Base-by-base conservation (phyloP, 441 rosid genomes). In the Populus hybrid region DNA sequence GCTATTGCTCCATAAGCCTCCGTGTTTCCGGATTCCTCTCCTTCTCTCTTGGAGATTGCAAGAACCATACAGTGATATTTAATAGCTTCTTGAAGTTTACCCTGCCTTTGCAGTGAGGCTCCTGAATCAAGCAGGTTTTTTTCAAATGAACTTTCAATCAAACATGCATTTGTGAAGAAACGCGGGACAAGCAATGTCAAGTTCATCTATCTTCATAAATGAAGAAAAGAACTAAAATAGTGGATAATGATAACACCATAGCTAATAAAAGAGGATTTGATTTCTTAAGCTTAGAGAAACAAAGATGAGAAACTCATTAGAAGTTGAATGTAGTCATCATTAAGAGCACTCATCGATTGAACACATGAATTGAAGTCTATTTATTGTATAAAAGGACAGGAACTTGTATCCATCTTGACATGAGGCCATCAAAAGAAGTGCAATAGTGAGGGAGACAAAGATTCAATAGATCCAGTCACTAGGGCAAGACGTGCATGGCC, bases 1-100 rank as follows among this genome's bases (percentile, higher is more conserved):
- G 99, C 99, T 61, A 95, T 95, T 61, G 98, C 99, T 33, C 99
- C 97, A 23, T 87, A 95, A 9, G 98, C 99, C 83, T 95, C 98
- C 10, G 97, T 94, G 84, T 82, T 89, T 6, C 99, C 99, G 8
- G 98, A 95, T 56, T 86, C 90, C 74, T 91, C 98, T 35, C 97
- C 90, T 85, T 79, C 88, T 64, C 85, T 86, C 72, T 89, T 78
- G 2, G 97, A 95, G 74, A 95, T 89, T 68, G 89, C 86, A 36
- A 95, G 87, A 84, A 95, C 97, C 94, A 89, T 81, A 0, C 88
- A 86, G 78, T 92, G 97, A 83, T 89, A 92, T 53, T 88, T 89
- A 74, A 95, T 90, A 81, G 97, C 94, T 35, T 95, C 97, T 6
- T 84, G 84, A 71, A 85, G 89, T 83, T 92, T 91, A 3, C 98